phyloP scores from a whole-genome alignment of 495 filamentous ascomycete species.

The Amniculicola lignicola region DNA sequence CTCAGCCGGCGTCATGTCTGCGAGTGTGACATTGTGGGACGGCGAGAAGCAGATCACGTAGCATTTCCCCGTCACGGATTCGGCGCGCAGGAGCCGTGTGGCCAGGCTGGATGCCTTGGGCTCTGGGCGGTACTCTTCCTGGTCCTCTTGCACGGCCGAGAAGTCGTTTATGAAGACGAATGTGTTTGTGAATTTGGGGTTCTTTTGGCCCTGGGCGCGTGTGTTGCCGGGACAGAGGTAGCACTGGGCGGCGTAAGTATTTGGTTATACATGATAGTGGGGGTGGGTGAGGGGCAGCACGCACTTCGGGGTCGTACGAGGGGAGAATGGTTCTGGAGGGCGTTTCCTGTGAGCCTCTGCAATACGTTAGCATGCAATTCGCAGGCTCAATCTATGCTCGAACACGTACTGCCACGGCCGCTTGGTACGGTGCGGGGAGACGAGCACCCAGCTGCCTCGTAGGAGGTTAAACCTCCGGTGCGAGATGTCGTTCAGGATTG shows the following conservation, averaged over 20 bases:
- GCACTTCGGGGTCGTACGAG: constrained; percentile 69
- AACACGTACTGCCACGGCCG: constrained; percentile 91
- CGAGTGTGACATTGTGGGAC: constrained; percentile 85
- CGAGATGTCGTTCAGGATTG: constrained; percentile 92
- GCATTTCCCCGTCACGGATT: constrained; percentile 91
- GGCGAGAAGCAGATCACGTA: constrained; percentile 94
- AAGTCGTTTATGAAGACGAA: constrained; percentile 98
- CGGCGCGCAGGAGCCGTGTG: constrained; percentile 75
- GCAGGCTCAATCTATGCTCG: neutral
- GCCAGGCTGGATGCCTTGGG: constrained; percentile 59
- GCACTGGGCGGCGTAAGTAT: constrained; percentile 51
- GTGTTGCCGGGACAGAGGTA: constrained; percentile 96
- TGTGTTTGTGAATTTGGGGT: constrained; percentile 80
- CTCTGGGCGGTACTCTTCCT: constrained; percentile 63
- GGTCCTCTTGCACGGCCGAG: constrained; percentile 91
- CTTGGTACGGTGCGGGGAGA: constrained; percentile 94
- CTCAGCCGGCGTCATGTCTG: constrained; percentile 67
- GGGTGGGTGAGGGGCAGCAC: constrained; percentile 22
- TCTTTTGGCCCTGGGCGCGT: constrained; percentile 83
- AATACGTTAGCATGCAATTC: neutral
- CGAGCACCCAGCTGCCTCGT: constrained; percentile 82
- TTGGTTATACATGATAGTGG: neutral
- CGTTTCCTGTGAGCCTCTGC: constrained; percentile 85
- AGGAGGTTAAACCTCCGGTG: constrained; percentile 93
- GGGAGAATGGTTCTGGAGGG: constrained; percentile 75